Conservation (phyloP, 495 filamentous ascomycete species). For the Daldinia concentrica region DNA sequence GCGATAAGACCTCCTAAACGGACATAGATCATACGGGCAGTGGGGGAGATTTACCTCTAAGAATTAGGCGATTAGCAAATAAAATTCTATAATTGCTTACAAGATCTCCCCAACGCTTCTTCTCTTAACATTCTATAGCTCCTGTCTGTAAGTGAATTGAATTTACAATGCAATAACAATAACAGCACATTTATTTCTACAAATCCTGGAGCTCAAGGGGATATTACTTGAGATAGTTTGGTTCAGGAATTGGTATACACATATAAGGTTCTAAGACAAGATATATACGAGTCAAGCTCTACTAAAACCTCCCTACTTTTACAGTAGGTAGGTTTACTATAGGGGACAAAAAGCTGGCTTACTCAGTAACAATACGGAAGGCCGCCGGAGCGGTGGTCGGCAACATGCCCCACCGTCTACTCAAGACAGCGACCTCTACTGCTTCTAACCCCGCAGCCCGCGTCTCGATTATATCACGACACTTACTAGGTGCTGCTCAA, state of each 20-base stretch:
- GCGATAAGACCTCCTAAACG: constrained; percentile 16
- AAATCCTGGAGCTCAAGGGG: neutral
- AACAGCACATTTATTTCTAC: neutral
- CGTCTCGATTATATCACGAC: constrained; percentile 81
- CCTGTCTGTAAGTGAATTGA: neutral
- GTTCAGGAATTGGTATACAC: neutral
- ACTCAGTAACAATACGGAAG: constrained; percentile 44
- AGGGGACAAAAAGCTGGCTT: constrained; percentile 45
- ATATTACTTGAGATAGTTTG: constrained; percentile 8
- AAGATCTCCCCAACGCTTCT: constrained; percentile 10
- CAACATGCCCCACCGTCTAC: constrained; percentile 54
- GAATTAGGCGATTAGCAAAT: constrained; percentile 26
- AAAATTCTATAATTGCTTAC: constrained; percentile 12
- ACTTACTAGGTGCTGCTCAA: constrained; percentile 68
- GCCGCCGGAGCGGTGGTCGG: constrained; percentile 47
- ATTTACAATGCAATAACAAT: neutral
- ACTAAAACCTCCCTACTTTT: constrained; percentile 9
- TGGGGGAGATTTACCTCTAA: constrained; percentile 21
- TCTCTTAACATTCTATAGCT: neutral
- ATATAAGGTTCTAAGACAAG: neutral
- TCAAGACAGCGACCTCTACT: constrained; percentile 35
- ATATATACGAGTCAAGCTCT: constrained; percentile 20
- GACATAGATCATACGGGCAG: constrained; percentile 1
- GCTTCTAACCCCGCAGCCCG: constrained; percentile 73
- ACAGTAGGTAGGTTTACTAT: neutral